Conservation (phyloP, 768 basidiomycete genomes). For the Xerocomus spinulosus region DNA sequence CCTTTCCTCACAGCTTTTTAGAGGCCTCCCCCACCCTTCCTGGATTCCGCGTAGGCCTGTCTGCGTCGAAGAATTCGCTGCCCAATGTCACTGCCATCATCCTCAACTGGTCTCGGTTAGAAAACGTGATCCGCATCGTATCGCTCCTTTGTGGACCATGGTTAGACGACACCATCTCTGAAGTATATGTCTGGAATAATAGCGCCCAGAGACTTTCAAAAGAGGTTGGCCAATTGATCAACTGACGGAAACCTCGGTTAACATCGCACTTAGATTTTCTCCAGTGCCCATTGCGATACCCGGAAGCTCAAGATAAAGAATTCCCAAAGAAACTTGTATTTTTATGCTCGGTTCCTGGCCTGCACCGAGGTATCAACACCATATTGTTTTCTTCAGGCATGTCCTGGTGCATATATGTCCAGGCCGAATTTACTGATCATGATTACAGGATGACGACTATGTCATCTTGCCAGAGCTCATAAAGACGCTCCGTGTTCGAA, state of each 20-base stretch:
- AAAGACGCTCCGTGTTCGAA: slow-evolving; percentile 41
- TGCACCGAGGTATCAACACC: slow-evolving; percentile 47
- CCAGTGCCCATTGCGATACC: slow-evolving; percentile 37
- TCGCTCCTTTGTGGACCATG: slow-evolving; percentile 46
- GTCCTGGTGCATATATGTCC: background rate
- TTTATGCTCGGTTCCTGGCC: slow-evolving; percentile 58
- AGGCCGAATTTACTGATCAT: too few relatives aligned
- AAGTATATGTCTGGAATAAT: slow-evolving; percentile 63
- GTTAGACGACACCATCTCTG: slow-evolving; percentile 42
- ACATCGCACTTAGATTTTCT: slow-evolving; percentile 37
- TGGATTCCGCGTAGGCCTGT: slow-evolving; percentile 14
- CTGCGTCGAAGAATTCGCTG: background rate
- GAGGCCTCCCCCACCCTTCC: background rate
- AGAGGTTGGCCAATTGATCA: slow-evolving; percentile 34
- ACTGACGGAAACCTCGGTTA: background rate
- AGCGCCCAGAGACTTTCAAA: slow-evolving; percentile 40
- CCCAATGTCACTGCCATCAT: slow-evolving; percentile 53
- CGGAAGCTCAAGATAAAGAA: slow-evolving; percentile 50
- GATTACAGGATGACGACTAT: slow-evolving; percentile 62
- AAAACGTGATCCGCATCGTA: slow-evolving; percentile 55
- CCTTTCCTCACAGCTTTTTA: slow-evolving; percentile 18
- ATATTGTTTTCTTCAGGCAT: slow-evolving; percentile 62
- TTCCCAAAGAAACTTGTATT: slow-evolving; percentile 53
- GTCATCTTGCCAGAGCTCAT: slow-evolving; percentile 56
- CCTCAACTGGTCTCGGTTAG: slow-evolving; percentile 64